phyloP scores from a whole-genome alignment of 257 asterid species.

The Rubia yunnanensis region DNA sequence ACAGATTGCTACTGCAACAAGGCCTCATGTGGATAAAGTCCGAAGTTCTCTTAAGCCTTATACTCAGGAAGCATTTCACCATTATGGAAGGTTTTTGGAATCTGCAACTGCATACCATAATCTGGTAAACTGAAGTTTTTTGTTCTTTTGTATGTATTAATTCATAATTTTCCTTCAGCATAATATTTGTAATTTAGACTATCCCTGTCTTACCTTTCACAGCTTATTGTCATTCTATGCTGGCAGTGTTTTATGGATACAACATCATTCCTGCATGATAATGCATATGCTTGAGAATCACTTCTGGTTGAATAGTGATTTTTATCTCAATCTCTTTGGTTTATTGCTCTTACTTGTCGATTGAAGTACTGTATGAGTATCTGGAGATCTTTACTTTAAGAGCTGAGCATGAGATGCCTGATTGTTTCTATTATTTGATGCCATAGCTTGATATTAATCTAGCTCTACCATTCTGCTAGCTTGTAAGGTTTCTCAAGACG shows the following conservation, averaged over 20 bases:
- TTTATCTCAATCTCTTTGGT: not conserved
- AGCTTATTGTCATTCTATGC: not conserved
- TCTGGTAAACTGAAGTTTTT: slow-evolving; percentile 39
- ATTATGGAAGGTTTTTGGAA: slow-evolving; percentile 63
- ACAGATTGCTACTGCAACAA: slow-evolving; percentile 71
- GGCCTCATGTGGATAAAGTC: slow-evolving; percentile 72
- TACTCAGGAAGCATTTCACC: slow-evolving; percentile 44
- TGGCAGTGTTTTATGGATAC: not conserved
- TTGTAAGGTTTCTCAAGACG: not conserved
- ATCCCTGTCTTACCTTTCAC: not conserved
- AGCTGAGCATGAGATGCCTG: not conserved
- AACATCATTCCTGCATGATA: not conserved
- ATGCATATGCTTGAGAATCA: not conserved
- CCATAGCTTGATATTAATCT: not conserved
- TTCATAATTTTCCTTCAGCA: not conserved
- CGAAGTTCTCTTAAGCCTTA: slow-evolving; percentile 50
- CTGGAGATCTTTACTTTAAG: not conserved
- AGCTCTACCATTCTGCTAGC: not conserved
- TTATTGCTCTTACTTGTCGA: not conserved
- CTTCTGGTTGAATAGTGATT: not conserved
- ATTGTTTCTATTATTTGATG: not conserved
- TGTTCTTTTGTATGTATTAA: not conserved
- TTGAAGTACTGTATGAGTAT: not conserved
- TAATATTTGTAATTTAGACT: not conserved
- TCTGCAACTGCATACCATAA: slow-evolving; percentile 67